Base-by-base conservation (phyloP, 805 yeast genomes). In the Suhomyces prunicola region DNA sequence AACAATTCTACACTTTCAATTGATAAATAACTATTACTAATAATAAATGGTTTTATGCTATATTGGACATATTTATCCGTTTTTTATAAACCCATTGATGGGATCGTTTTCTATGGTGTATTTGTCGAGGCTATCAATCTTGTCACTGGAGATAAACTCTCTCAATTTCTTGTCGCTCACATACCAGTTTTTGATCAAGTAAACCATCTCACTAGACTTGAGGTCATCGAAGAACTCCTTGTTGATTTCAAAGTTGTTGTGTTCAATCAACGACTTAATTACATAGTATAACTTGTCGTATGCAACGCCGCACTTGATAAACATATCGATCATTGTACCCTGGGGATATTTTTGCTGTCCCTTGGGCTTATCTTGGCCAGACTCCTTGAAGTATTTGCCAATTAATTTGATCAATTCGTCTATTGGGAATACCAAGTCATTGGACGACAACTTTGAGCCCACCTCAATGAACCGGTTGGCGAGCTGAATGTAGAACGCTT, bases 371-470 rank as follows among this genome's bases (percentile, higher is more conserved):
- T 71, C 75, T 40, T 72, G 74, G 6, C 63, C 57, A 1, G 77
- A 70, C 42, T 68, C 69, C 46, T 68, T 67, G 15, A 87, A 73
- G 59, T 84, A 78, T 58, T 80, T 81, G 58, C 86, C 77, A 46
- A 89, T 72, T 55, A 87, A 74, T 54, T 88, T 86, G 59, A 90
- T 74, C 46, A 92, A 74, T 52, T 83, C 85, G 57, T 82, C 82
- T 6, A 88, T 77, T 17, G 97, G 96, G 74, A 92, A 90, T 3
- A 91, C 87, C 62, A 83, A 78, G 60, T 90, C 96, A 42, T 88
- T 83, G 23, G 81, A 80, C 50, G 82, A 76, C 48, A 90, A 74
- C 63, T 81, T 82, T 54, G 81, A 75, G 0, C 96, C 97, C 50
- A 87, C 69, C 15, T 70, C 65, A 7, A 74, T 63, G 57, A 81